Conservation (phyloP, 441 rosid genomes). For the Erodium trifolium region DNA sequence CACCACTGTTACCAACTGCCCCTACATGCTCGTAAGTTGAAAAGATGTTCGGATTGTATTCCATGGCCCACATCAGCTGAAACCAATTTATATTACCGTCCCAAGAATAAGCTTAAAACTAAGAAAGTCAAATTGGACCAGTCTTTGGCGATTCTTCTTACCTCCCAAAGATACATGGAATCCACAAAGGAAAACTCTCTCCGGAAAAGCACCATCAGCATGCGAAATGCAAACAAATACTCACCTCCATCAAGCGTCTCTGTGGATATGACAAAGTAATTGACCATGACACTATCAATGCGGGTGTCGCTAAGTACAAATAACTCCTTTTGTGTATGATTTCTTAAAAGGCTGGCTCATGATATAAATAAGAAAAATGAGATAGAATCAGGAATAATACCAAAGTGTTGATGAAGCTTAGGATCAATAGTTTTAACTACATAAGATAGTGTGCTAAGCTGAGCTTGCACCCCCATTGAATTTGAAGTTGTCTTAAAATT, state of each 20-base stretch:
- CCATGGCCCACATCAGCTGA: constrained; percentile 97
- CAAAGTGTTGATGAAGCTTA: constrained; percentile 88
- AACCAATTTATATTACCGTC: constrained; percentile 32
- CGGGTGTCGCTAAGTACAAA: no score
- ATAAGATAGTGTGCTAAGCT: constrained; percentile 69
- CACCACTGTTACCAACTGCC: constrained; percentile 18
- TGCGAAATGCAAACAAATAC: constrained; percentile 86
- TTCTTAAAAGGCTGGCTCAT: no score
- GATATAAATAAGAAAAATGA: neutral
- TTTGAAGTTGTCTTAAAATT: constrained; percentile 63
- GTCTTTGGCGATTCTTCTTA: constrained; percentile 26
- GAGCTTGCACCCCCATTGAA: constrained; percentile 85
- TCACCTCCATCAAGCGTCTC: constrained; percentile 91
- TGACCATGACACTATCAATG: neutral
- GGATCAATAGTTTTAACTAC: constrained; percentile 80
- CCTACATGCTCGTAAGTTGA: constrained; percentile 38
- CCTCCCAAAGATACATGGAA: constrained; percentile 95
- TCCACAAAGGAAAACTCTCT: constrained; percentile 89
- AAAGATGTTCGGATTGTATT: constrained; percentile 80
- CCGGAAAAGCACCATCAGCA: constrained; percentile 95
- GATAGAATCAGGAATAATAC: constrained; percentile 30
- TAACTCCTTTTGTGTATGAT: no score
- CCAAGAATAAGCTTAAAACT: constrained; percentile 12
- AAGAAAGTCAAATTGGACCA: no score
- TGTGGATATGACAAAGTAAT: constrained; percentile 22